phyloP scores from a whole-genome alignment of 805 yeast genomes.

The Candida morakotiae region DNA sequence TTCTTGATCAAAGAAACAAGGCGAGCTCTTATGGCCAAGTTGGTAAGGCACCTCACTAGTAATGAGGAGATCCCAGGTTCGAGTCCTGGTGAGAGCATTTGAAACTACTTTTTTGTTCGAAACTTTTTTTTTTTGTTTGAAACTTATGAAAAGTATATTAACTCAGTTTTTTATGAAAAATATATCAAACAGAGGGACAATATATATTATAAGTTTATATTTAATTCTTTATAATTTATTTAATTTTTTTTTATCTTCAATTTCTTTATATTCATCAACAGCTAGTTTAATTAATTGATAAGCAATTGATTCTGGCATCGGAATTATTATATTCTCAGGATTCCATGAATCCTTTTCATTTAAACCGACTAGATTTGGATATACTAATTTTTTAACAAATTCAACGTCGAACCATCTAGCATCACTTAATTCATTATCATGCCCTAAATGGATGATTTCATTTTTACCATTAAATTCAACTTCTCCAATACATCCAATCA shows the following conservation, averaged over 20 bases:
- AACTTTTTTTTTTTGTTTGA: no score
- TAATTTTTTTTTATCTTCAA: background rate
- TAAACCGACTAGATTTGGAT: conserved; percentile 11
- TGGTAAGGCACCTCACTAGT: no score
- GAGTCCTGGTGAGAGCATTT: no score
- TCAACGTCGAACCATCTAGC: conserved; percentile 77
- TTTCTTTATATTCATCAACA: conserved; percentile 20
- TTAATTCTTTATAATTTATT: no score
- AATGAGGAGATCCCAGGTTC: no score
- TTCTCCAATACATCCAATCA: conserved; percentile 86
- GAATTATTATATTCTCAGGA: conserved; percentile 37
- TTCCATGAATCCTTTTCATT: conserved; percentile 20
- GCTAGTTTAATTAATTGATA: conserved; percentile 39
- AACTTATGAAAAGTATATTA: no score
- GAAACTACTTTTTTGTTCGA: no score
- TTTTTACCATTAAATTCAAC: conserved; percentile 68
- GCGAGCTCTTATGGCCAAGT: no score
- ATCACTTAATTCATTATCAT: conserved; percentile 82
- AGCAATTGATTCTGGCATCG: conserved; percentile 43
- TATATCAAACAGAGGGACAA: no score
- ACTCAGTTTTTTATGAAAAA: no score
- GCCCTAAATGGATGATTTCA: conserved; percentile 64
- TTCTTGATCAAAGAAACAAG: no score
- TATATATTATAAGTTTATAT: no score
- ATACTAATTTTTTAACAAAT: conserved; percentile 43